These are phyloP conservation scores for Umbelopsis sp. DNA, from an alignment of 192 early-diverging fungal species.

Conservation along the genomic window DNA sequence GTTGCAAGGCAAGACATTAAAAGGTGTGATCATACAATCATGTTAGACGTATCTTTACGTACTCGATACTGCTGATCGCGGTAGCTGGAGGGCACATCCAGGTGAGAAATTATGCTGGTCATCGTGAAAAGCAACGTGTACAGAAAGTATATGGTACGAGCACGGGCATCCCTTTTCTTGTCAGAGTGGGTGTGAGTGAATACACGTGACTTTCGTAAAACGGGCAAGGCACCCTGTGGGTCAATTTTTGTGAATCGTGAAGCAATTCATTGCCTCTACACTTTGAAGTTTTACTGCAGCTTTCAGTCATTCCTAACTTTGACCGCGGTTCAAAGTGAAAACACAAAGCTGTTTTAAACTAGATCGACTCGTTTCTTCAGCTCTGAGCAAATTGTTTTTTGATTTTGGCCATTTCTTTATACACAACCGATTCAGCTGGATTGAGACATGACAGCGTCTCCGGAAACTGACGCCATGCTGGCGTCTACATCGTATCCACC, in stretches of 20 bases:
- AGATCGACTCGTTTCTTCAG: not conserved
- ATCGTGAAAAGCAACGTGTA: conserved; percentile 27
- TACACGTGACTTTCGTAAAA: not conserved
- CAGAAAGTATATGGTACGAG: not conserved
- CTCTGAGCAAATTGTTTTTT: not conserved
- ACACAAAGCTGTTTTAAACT: not conserved
- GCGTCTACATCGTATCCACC: conserved; percentile 37
- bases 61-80: conserved; percentile 81
- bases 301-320: not conserved
- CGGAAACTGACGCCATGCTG: conserved; percentile 21
- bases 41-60: not conserved
- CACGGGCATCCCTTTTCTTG: too few relatives aligned
- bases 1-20: conserved; percentile 1
- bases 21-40: not conserved
- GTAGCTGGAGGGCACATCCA: conserved; percentile 84
- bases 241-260: not conserved
- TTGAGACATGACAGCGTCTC: conserved; percentile 21
- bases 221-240: too few relatives aligned
- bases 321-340: not conserved
- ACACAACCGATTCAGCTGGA: conserved; percentile 2
- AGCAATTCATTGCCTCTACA: not conserved
- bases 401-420: conserved; percentile 10
- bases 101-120: conserved; percentile 64
- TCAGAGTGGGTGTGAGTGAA: not conserved
- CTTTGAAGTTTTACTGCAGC: not conserved